These are phyloP conservation scores for Puccinia novopanici DNA, from an alignment of 1,284 basidiomycete species.

Conservation along the genomic window DNA sequence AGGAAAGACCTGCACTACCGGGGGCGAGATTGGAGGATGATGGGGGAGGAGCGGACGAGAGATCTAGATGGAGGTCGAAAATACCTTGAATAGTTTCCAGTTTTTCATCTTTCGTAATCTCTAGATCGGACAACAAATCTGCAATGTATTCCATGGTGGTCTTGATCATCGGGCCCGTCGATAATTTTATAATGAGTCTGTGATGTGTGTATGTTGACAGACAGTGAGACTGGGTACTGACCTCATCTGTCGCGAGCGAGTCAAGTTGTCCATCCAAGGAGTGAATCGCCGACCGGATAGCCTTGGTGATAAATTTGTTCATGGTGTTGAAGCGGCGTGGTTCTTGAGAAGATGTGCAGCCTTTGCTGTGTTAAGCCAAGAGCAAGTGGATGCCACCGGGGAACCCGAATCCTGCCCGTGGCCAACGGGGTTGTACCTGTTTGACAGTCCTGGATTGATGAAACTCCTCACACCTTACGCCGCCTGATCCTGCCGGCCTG, in stretches of 20 bases:
- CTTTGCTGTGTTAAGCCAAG: too few relatives aligned
- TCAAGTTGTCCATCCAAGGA: slow-evolving; percentile 36
- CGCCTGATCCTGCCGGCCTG: too few relatives aligned
- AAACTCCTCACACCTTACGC: too few relatives aligned
- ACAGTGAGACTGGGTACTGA: neutral
- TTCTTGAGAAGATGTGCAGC: neutral
- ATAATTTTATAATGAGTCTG: too few relatives aligned
- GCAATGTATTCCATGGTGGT: slow-evolving; percentile 32
- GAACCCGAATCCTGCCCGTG: too few relatives aligned
- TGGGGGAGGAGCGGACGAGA: neutral
- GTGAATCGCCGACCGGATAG: slow-evolving; percentile 12
- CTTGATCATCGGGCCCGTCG: neutral
- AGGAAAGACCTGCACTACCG: neutral
- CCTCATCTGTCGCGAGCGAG: slow-evolving; percentile 26
- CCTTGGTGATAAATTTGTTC: slow-evolving; percentile 1
- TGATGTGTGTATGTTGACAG: neutral
- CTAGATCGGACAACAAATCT: slow-evolving; percentile 24
- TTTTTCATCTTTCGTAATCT: slow-evolving; percentile 34
- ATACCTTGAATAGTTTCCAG: slow-evolving; percentile 47
- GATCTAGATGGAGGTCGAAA: slow-evolving; percentile 41
- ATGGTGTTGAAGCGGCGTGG: neutral
- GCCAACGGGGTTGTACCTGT: too few relatives aligned
- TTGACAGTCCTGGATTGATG: too few relatives aligned
- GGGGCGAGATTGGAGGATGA: neutral
- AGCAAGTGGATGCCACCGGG: too few relatives aligned